Evolutionary conservation across 2,329 filamentous ascomycete genomes (phyloP), one percentile per base, ranked within the genome.

Genomic region (Cladorrhinum sp.): DNA sequence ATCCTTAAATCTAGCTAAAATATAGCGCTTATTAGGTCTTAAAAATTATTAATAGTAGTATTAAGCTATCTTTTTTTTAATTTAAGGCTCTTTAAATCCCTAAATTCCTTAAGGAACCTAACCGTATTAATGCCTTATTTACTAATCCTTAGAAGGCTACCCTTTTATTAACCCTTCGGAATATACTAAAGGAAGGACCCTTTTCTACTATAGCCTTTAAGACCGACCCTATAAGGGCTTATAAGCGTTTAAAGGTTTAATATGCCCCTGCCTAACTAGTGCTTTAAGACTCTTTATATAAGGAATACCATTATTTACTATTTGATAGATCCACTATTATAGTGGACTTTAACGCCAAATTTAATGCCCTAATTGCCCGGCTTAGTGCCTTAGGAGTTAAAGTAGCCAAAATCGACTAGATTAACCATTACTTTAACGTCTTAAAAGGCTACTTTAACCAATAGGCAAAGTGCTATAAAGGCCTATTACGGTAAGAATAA

Each of bases 211-310:
- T 56, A 9, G 8, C 54, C 54, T 20, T 14, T 7, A 12, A 46
- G 8, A 42, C 20, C n/a, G 14, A 21, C 20, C 33, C 33, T 24
- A 12, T 30, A 3, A 12, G 8, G 4, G 36, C 36, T 12, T 56
- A 12, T 24, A 39, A 23, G 4, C 54, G 20, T 3, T 20, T 56
- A 23, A 39, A 24, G 21, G 12, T 42, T 18, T 20, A 56, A 24
- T 56, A 56, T 26, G 18, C 33, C 5, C 54, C 33, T 2, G n/a
- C 54, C 16, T 33, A 42, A 21, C 16, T 14, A 24, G 6, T 8
- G 36, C 67, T 64, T 64, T 9, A 16, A n/a, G 3, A 21, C 2
- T 26, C 58, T 1, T 60, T 67, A 20, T 18, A 63, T 21, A 61
- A 26, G 50, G 1, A 24, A 1, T 16, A 39, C 58, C 1, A n/a